Conservation (phyloP, 805 yeast species). For the Metschnikowia proteae region DNA sequence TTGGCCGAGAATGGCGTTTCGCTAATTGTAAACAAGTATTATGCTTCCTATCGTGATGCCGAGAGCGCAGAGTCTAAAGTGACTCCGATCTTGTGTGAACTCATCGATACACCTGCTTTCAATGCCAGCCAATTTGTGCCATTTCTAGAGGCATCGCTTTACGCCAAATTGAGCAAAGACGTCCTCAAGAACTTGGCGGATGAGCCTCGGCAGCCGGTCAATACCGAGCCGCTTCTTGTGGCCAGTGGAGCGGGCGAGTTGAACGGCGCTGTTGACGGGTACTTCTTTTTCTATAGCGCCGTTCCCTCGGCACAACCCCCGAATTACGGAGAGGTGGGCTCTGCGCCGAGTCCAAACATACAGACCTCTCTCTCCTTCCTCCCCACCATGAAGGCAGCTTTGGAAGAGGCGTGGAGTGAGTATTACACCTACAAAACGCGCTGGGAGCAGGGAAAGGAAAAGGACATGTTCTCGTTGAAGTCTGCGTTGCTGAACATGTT, state of each 20-base stretch:
- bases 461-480: conserved; percentile 60
- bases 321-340: conserved; percentile 38
- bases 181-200: conserved; percentile 58
- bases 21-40: conserved; percentile 19
- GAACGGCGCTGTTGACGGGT: conserved; percentile 74
- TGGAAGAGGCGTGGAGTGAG: conserved; percentile 73
- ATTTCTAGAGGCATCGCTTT: conserved; percentile 67
- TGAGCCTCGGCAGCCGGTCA: conserved; percentile 57
- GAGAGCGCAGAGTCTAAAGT: conserved; percentile 3
- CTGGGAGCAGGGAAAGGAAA: conserved; percentile 65
- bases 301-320: conserved; percentile 66
- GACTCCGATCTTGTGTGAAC: conserved; percentile 57
- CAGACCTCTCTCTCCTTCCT: conserved; percentile 34
- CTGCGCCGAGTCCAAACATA: conserved; percentile 6
- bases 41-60: conserved; percentile 15
- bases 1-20: neutral
- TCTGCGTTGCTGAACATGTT: conserved; percentile 56
- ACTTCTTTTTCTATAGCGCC: conserved; percentile 64
- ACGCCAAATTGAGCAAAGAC: conserved; percentile 56
- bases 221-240: conserved; percentile 63
- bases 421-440: conserved; percentile 49
- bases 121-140: conserved; percentile 67
- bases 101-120: conserved; percentile 73
- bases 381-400: conserved; percentile 49
- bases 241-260: conserved; percentile 79